Evolutionary conservation across 1,284 basidiomycete genomes (phyloP).

Genomic region (Leccinum pallidistipes): DNA sequence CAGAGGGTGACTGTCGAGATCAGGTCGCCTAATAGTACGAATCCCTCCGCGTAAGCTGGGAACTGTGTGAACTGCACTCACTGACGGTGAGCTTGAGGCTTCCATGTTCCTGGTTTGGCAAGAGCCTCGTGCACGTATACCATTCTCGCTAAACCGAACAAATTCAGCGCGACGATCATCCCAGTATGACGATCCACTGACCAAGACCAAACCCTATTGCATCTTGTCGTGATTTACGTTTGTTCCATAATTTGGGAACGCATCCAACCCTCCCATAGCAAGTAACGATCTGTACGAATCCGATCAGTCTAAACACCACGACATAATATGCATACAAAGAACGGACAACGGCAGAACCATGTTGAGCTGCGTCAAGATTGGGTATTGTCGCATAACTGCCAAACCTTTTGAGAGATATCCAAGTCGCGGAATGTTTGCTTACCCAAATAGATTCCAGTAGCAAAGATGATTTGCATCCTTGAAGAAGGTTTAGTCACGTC

Average conservation of each 20-base stretch:
- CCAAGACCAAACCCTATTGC: slow-evolving; percentile 9
- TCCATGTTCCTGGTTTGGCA: neutral
- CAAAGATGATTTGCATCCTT: slow-evolving; percentile 10
- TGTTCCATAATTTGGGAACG: neutral
- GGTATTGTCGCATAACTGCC: slow-evolving; percentile 11
- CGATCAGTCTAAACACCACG: neutral
- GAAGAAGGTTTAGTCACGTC: neutral
- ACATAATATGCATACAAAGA: neutral
- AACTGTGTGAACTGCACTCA: neutral
- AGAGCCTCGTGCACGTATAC: neutral
- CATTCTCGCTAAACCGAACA: slow-evolving; percentile 2
- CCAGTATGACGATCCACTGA: neutral
- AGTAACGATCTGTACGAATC: neutral
- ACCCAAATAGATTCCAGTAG: slow-evolving; percentile 7
- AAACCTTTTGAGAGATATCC: neutral
- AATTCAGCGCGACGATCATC: neutral
- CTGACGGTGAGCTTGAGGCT: neutral
- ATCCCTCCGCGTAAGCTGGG: slow-evolving; percentile 3
- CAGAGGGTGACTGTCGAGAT: slow-evolving; percentile 12
- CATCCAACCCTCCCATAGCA: slow-evolving; percentile 4
- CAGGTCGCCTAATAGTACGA: slow-evolving; percentile 7
- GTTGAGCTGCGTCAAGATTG: slow-evolving; percentile 3
- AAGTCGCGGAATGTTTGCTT: slow-evolving; percentile 1
- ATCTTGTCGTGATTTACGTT: neutral
- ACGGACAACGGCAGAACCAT: slow-evolving; percentile 1